phyloP scores from a whole-genome alignment of 352 stramenopile genomes.

The Pythium phragmitis region DNA sequence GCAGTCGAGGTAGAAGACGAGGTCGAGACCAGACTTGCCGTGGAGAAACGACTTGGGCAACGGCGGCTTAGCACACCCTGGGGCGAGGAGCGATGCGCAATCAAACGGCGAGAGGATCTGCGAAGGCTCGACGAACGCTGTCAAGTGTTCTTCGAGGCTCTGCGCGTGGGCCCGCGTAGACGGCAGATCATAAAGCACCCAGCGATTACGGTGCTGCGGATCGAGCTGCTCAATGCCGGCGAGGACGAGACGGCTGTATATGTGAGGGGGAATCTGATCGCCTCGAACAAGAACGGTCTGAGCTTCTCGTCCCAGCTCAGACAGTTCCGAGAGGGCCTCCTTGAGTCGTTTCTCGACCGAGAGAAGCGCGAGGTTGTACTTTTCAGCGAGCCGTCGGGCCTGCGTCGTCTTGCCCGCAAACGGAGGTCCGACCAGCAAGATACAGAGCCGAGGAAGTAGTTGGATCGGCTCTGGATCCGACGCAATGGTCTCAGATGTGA shows the following conservation, averaged over 20 bases:
- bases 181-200: slow-evolving; percentile 69
- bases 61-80: slow-evolving; percentile 31
- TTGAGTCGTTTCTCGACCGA: slow-evolving; percentile 51
- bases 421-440: slow-evolving; percentile 57
- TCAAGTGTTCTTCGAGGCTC: slow-evolving; percentile 56
- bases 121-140: slow-evolving; percentile 47
- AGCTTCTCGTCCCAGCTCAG: slow-evolving; percentile 32
- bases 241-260: slow-evolving; percentile 62
- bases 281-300: slow-evolving; percentile 35
- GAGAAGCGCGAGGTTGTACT: slow-evolving; percentile 49
- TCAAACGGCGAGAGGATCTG: slow-evolving; percentile 47
- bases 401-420: slow-evolving; percentile 66
- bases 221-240: slow-evolving; percentile 35
- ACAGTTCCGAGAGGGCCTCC: slow-evolving; percentile 30
- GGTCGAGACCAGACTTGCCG: slow-evolving; percentile 67
- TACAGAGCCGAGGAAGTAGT: slow-evolving; percentile 30
- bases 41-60: slow-evolving; percentile 49
- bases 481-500: not conserved
- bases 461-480: not conserved
- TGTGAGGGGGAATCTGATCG: slow-evolving; percentile 35
- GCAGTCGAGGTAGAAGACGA: slow-evolving; percentile 68
- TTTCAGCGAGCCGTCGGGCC: slow-evolving; percentile 42
- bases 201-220: slow-evolving; percentile 23
- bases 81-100: slow-evolving; percentile 54
- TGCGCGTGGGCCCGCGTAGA: slow-evolving; percentile 40